A percentile compares a stretch with the other conserved stretches of the same genome.
Evolutionary conservation across 2,329 filamentous ascomycete species (phyloP).

Genomic region (Monosporascus sp.): DNA sequence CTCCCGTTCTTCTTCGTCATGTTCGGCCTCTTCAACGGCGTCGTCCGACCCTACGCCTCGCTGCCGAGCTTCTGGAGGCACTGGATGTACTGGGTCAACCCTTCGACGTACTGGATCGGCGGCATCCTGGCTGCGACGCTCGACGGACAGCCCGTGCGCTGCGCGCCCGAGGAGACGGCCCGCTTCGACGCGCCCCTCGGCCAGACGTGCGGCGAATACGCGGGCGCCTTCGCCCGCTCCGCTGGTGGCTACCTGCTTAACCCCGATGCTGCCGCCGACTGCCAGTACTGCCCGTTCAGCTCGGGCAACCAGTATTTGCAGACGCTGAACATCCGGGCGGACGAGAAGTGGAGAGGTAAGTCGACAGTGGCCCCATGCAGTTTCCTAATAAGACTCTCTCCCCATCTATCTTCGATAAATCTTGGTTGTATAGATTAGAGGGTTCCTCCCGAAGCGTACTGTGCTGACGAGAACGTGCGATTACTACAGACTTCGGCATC

Average conservation of each 20-base stretch:
- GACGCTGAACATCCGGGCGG: constrained; percentile 42
- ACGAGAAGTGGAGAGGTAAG: constrained; percentile 61
- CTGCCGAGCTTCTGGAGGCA: constrained; percentile 68
- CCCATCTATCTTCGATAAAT: neutral
- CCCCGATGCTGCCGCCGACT: constrained; percentile 49
- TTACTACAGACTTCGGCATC: constrained; percentile 54
- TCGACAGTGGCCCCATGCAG: neutral
- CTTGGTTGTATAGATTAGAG: no score
- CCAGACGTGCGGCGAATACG: constrained; percentile 61
- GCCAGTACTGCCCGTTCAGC: constrained; percentile 64
- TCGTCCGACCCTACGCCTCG: constrained; percentile 61
- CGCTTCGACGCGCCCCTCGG: constrained; percentile 56
- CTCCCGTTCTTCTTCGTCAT: constrained; percentile 79
- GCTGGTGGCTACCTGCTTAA: constrained; percentile 60
- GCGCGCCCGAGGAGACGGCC: constrained; percentile 33
- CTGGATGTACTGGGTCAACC: constrained; percentile 66
- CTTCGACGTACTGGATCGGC: constrained; percentile 65
- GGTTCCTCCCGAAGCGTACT: no score
- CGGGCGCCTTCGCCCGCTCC: constrained; percentile 47
- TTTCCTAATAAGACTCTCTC: neutral
- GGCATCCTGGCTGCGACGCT: constrained; percentile 63
- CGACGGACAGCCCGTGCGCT: constrained; percentile 42
- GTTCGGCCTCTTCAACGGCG: constrained; percentile 71
- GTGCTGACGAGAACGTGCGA: neutral
- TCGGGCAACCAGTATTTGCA: constrained; percentile 56